Conservation (phyloP, 108 stramenopile genomes). For the Skeletonema marinoi region DNA sequence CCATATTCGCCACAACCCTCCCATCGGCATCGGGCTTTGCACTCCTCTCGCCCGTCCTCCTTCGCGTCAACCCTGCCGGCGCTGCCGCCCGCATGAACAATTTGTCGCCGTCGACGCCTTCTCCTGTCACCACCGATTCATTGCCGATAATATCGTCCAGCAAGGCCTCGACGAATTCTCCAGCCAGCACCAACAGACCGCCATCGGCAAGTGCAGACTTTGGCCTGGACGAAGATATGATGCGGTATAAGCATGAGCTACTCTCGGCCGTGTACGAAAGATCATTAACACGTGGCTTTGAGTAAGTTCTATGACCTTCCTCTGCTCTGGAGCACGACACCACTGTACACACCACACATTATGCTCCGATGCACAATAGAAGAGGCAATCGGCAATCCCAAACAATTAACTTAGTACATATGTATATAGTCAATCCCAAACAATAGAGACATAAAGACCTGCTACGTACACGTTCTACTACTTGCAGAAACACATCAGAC, state of each 20-base stretch:
- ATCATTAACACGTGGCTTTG: background rate
- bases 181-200: background rate
- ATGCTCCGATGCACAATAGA: too few species aligned
- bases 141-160: background rate
- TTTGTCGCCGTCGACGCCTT: background rate
- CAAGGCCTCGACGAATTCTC: background rate
- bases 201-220: background rate
- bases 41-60: background rate
- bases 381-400: too few species aligned
- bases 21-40: background rate
- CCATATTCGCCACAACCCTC: background rate
- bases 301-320: background rate
- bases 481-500: background rate
- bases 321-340: too few species aligned
- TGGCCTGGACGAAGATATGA: background rate
- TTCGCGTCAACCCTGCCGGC: background rate
- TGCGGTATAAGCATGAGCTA: background rate
- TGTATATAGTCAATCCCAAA: too few species aligned
- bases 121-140: background rate
- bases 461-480: too few species aligned
- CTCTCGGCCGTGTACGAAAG: background rate
- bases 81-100: background rate
- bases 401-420: too few species aligned
- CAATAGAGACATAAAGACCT: too few species aligned
- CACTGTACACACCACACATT: too few species aligned